These are phyloP conservation scores for Metschnikowia orientalis DNA, from an alignment of 805 yeast genomes.

Conservation along the genomic window DNA sequence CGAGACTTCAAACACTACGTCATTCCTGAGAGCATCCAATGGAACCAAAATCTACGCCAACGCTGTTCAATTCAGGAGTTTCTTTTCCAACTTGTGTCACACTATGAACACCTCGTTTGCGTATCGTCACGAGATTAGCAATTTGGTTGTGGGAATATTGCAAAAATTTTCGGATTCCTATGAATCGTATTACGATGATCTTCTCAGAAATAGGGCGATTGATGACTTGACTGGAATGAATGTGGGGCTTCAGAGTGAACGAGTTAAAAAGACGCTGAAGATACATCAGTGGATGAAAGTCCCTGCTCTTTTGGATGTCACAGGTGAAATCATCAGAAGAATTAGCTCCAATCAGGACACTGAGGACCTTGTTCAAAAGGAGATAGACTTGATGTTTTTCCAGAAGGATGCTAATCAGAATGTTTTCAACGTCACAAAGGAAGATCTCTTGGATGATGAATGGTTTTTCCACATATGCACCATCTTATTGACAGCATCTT, in stretches of 20 bases:
- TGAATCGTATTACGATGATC: conserved; percentile 33
- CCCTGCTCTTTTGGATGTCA: conserved; percentile 26
- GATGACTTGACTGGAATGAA: conserved; percentile 18
- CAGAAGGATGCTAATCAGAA: conserved; percentile 14
- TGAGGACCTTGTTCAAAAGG: conserved; percentile 19
- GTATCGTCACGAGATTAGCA: conserved; percentile 55
- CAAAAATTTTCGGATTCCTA: conserved; percentile 32
- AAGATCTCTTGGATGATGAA: conserved; percentile 52
- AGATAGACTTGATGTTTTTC: conserved; percentile 26
- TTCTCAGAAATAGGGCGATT: conserved; percentile 28
- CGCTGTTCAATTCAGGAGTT: conserved; percentile 43
- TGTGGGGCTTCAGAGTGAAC: conserved; percentile 8
- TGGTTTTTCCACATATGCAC: conserved; percentile 49
- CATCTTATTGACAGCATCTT: conserved; percentile 49
- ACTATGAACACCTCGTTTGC: conserved; percentile 57
- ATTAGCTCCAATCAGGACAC: conserved; percentile 4
- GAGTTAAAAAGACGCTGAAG: conserved; percentile 24
- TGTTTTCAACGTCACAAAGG: conserved; percentile 36
- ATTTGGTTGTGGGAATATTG: conserved; percentile 37
- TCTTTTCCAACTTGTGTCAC: conserved; percentile 46
- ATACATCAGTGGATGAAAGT: conserved; percentile 32
- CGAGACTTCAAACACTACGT: conserved; percentile 4
- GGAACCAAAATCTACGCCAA: conserved; percentile 32
- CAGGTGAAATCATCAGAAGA: conserved; percentile 12
- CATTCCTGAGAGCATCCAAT: conserved; percentile 1